phyloP scores from a whole-genome alignment of 345 rosid genomes.

The Reutealis trisperma region DNA sequence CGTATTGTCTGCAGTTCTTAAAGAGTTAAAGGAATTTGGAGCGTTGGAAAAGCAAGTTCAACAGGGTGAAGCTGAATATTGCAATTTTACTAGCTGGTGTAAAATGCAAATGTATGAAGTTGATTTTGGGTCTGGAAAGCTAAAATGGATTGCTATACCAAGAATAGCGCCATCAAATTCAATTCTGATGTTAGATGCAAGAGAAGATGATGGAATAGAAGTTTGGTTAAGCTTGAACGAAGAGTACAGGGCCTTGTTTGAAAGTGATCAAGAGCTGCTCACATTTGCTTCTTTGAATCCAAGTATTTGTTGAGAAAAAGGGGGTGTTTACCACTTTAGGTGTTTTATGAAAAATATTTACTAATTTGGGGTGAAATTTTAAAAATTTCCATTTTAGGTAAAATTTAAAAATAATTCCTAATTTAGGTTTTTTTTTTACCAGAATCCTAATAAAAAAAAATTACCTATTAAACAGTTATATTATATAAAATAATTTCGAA shows the following conservation, averaged over 20 bases:
- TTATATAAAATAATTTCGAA: too few species aligned
- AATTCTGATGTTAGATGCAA: conserved; percentile 16
- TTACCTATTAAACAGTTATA: too few species aligned
- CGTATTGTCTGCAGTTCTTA: neutral
- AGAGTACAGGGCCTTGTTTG: conserved; percentile 15
- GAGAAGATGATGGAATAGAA: conserved; percentile 22
- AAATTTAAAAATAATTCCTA: too few species aligned
- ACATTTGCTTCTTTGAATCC: neutral
- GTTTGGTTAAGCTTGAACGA: conserved; percentile 25
- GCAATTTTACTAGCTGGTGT: conserved; percentile 22
- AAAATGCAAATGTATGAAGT: conserved; percentile 17
- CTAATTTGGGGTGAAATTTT: too few species aligned
- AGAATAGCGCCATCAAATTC: neutral
- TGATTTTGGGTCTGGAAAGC: conserved; percentile 39
- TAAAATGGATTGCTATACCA: conserved; percentile 15
- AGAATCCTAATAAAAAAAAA: too few species aligned
- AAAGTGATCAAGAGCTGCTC: conserved; percentile 8
- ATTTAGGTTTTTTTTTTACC: too few species aligned
- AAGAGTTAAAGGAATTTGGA: neutral
- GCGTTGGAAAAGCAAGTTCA: neutral
- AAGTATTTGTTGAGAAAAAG: too few species aligned
- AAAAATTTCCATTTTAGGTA: too few species aligned
- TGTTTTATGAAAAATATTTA: too few species aligned
- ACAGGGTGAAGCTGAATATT: neutral
- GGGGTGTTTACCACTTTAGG: too few species aligned